Base-by-base conservation (phyloP, 306 rosid species). In the Casuarina cunninghamiana region DNA sequence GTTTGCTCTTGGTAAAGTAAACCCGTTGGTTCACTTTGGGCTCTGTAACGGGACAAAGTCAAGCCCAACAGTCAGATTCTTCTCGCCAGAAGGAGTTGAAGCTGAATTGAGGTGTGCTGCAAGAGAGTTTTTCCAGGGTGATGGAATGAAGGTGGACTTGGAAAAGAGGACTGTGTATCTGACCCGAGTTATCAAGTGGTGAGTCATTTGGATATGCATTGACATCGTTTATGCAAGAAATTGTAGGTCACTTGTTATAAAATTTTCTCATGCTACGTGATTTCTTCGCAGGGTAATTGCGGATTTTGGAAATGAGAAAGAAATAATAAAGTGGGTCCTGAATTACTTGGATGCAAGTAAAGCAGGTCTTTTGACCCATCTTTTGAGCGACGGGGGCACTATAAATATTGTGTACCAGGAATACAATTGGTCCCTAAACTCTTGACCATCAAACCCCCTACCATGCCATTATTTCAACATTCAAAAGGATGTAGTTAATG, bases 281-380 rank as follows among this genome's bases (percentile, higher is more conserved):
- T 42, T 7, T 32, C 26, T 21, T 63, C 45, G 90, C 92, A 95
- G 98, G 98, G 91, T 83, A 69, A 77, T 69, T 63, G 89, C 76
- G 54, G 99, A 96, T 83, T 93, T 96, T 84, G 98, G 91, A 74
- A 83, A 69, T 13, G 99, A 90, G 15, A 93, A 88, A 68, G 94
- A 87, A 3, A 83, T 96, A 21, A 60, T 93, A 2, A 87, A 71
- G 88, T 96, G 99, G 97, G 71, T 90, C 46, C 79, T 96, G 61
- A 83, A 73, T 63, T 96, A 87, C 83, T 84, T 90, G 88, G 85
- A 89, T 71, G 91, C 97, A 75, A 91, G 87, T 60, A 90, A 89
- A 84, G 89, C 99, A 7, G 99, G 99, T n/a, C 88, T 91, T 66
- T 80, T 93, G 90, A 87, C 96, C 41, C 99, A 96, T 86, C 91